A percentile compares a stretch with the other conserved stretches of the same genome.
phyloP scores from a whole-genome alignment of 73 alveolate species.

The Tetrahymena thermophila region DNA sequence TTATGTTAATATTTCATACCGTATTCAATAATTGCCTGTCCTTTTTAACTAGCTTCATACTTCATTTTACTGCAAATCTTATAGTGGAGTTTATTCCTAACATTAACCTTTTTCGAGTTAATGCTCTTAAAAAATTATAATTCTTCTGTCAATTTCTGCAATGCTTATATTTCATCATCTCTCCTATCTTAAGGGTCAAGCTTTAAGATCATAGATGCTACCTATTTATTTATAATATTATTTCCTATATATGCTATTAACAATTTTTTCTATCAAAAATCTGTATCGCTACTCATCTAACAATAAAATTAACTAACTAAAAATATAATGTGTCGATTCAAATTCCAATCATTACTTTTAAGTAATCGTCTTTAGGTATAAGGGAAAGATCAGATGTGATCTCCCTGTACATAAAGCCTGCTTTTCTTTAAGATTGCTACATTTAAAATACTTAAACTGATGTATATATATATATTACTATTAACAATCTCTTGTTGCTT shows the following conservation, averaged over 20 bases:
- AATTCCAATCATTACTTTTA: neutral
- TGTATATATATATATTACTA: too few species aligned
- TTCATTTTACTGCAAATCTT: neutral
- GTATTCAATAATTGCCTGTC: neutral
- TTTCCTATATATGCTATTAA: neutral
- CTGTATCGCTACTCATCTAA: neutral
- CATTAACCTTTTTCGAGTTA: neutral
- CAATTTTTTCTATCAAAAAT: neutral
- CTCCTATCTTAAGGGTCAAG: neutral
- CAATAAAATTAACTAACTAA: neutral
- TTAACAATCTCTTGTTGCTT: neutral
- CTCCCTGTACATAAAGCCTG: neutral
- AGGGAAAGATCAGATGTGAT: neutral
- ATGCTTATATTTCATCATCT: neutral
- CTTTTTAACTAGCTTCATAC: neutral
- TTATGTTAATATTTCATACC: neutral
- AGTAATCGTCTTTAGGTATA: neutral
- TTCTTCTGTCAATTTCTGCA: neutral
- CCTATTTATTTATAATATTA: neutral
- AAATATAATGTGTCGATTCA: neutral
- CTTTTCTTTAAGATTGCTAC: neutral
- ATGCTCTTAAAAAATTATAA: neutral
- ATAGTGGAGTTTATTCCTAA: neutral
- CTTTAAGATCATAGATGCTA: neutral
- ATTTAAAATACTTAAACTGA: neutral